Evolutionary conservation across 441 rosid species (phyloP), one percentile per base, ranked within the genome.

Genomic region (Gossypium schwendimanii): DNA sequence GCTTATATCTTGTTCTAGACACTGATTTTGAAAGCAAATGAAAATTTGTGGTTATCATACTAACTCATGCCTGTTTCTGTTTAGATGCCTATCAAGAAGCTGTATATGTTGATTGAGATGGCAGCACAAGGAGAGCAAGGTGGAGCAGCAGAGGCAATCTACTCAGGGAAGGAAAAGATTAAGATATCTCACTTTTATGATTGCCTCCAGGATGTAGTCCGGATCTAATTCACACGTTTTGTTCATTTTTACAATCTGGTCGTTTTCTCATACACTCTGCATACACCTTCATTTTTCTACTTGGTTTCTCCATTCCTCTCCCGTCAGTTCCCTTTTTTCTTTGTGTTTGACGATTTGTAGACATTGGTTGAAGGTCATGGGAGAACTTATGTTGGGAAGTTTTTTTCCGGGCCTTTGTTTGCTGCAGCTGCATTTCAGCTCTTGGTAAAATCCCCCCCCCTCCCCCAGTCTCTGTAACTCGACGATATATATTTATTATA

Each of bases 51-150:
- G 0, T 23, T 9, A 15, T 71, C 8, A 44, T 6, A 4, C 49
- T 23, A 5, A 21, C n/a, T 66, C 10, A 28, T 28, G 41, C 49
- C 11, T 50, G 8, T 52, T 6, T 18, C 31, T 17, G 26, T 50
- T 15, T 75, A 94, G 97, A 88, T 89, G 88, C 90, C 97, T 44
- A 94, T 92, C 87, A 86, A 94, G 89, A 89, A 90, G 86, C 86
- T 92, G 18, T 94, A 89, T 80, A 84, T 85, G 92, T 72, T 87
- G 86, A 75, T 89, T 14, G 94, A 94, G 78, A 94, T 92, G 98
- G 99, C 98, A 4, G 99, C 89, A 21, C 96, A 88, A 72, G 97
- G 99, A 44, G 92, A 87, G 73, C 75, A 78, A 0, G 97, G 97
- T 53, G 93, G 96, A 63, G 72, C 86, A 11, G 87, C 93, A 0